phyloP scores from a whole-genome alignment of 495 filamentous ascomycete genomes.

The Penicillium cinerascens region DNA sequence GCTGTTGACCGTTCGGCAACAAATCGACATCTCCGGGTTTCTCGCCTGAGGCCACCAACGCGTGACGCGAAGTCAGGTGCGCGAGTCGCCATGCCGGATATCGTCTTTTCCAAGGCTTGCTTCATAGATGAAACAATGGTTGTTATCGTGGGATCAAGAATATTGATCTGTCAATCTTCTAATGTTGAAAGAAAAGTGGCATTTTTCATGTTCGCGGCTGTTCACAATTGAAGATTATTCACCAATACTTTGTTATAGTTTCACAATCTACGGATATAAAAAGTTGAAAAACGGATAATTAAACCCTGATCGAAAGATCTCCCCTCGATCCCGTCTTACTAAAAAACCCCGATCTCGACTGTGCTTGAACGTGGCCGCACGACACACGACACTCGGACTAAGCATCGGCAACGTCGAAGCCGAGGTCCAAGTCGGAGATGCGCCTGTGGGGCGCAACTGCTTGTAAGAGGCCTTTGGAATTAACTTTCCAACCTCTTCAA shows the following conservation, averaged over 20 bases:
- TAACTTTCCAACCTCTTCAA: not conserved
- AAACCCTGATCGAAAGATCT: not conserved
- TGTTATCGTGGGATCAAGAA: not conserved
- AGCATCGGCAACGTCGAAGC: not conserved
- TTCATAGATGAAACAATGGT: not conserved
- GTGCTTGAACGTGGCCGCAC: not conserved
- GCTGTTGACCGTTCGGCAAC: conserved; percentile 14
- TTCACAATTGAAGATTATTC: not conserved
- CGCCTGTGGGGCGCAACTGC: not conserved
- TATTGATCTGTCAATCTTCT: not conserved
- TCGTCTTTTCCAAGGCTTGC: not conserved
- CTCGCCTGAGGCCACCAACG: conserved; percentile 35
- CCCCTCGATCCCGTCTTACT: not conserved
- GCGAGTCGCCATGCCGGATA: not conserved
- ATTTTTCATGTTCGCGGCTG: not conserved
- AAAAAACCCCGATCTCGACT: not conserved
- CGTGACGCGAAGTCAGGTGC: conserved; percentile 39
- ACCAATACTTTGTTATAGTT: not conserved
- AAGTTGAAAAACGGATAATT: not conserved
- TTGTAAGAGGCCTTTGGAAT: not conserved
- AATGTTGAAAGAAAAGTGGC: not conserved
- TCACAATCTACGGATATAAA: not conserved
- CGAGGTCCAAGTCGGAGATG: not conserved
- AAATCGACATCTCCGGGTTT: conserved; percentile 16
- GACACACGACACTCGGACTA: not conserved